Evolutionary conservation across 208 protist genomes (phyloP).

Genomic region (Leishmania major): DNA sequence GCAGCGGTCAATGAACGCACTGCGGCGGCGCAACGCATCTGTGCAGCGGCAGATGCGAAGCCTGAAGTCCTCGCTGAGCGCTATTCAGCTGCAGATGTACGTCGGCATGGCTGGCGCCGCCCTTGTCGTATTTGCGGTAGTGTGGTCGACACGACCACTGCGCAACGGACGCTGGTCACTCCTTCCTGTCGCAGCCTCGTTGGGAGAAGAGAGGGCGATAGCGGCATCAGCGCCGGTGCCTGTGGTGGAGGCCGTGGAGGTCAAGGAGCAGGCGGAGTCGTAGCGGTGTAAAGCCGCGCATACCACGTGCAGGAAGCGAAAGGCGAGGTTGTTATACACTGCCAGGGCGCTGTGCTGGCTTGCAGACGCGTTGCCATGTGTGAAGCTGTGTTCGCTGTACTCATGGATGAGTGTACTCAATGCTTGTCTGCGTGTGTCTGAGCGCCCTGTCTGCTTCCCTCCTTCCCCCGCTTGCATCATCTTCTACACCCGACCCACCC

Average conservation of each 20-base stretch:
- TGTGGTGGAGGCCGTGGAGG: too few relatives aligned
- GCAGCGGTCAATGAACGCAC: constrained; percentile 14
- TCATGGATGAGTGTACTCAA: not conserved
- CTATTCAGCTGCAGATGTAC: constrained; percentile 23
- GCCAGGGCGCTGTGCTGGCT: not conserved
- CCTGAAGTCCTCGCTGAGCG: constrained; percentile 11
- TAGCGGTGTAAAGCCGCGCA: not conserved
- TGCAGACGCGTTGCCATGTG: not conserved
- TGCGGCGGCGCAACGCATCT: constrained; percentile 15
- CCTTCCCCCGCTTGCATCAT: not conserved
- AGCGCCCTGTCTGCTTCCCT: not conserved
- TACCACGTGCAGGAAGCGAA: not conserved
- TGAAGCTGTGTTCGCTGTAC: not conserved
- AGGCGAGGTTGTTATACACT: not conserved
- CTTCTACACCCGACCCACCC: not conserved
- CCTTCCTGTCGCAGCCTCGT: not conserved
- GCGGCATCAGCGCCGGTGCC: not conserved
- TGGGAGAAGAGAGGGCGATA: not conserved
- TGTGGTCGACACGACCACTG: constrained; percentile 23
- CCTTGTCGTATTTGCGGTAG: constrained; percentile 13
- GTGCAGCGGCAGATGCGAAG: constrained; percentile 21
- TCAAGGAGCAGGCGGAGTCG: not conserved
- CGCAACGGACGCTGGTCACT: not conserved
- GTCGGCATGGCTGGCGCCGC: constrained; percentile 16
- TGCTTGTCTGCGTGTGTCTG: not conserved